Conservation (phyloP, 2,329 filamentous ascomycete species). For the Penicillium palitans region DNA sequence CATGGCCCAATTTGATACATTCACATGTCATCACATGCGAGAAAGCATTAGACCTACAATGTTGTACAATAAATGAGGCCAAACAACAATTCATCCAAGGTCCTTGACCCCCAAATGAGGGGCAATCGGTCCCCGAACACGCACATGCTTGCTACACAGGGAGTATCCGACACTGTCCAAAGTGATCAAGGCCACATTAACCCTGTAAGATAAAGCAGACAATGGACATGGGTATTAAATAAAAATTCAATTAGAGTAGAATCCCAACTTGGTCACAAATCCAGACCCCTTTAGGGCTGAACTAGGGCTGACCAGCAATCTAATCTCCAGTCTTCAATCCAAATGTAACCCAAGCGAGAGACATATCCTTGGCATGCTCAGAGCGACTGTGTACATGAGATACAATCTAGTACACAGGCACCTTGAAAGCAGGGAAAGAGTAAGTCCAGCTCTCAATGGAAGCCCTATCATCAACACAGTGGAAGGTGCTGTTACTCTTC, state of each 20-base stretch:
- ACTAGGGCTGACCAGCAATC: not conserved
- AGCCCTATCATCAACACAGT: slow-evolving; percentile 43
- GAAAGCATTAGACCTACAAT: not conserved
- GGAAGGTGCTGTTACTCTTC: slow-evolving; percentile 34
- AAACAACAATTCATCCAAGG: not conserved
- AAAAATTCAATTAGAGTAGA: not conserved
- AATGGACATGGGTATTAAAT: not conserved
- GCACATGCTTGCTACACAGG: not conserved
- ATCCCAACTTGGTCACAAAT: not conserved
- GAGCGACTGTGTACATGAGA: not conserved
- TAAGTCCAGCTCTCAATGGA: slow-evolving; percentile 45
- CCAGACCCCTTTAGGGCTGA: not conserved
- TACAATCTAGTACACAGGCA: slow-evolving; percentile 39
- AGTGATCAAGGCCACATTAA: not conserved
- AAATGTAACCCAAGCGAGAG: not conserved
- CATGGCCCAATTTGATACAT: not conserved
- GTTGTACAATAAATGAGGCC: not conserved
- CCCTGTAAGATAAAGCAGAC: not conserved
- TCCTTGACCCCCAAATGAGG: not conserved
- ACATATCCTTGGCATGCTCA: not conserved
- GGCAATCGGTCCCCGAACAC: not conserved
- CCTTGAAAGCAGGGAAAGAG: slow-evolving; percentile 41
- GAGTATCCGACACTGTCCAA: not conserved
- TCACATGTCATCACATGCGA: not conserved
- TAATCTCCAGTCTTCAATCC: not conserved